Base-by-base conservation (phyloP, 148 eudicot genomes). In the Chenopodium berlandieri region DNA sequence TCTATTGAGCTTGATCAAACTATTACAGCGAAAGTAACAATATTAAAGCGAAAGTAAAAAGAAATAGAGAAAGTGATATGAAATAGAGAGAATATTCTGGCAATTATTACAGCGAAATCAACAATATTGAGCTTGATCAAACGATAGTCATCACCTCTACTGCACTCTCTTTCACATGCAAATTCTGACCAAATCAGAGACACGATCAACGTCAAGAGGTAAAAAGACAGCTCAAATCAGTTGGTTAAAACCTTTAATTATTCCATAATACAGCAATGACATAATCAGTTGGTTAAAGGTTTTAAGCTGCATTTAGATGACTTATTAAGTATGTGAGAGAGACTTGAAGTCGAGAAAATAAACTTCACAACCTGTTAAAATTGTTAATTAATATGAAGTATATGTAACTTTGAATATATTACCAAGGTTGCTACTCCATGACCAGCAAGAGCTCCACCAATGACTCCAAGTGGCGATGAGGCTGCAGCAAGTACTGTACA, bases 131-230 rank as follows among this genome's bases (percentile, higher is more conserved):
- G 95, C 85, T 92, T 94, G 85, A 96, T 90, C 90, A 96, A 85
- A 74, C 99, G 98, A 88, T 92, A 91, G 84, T 96, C 99, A 85
- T 96, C 99, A 67, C 99, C 99, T 84, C 95, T 86, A 92, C 99
- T 96, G 88, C 99, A 96, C 84, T 96, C 99, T 82, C 95, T 90
- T 86, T 94, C 99, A 87, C 99, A 96, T 16, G 90, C 88, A 78
- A 96, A 69, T 87, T 96, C 99, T 40, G 46, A 81, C 30, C 48
- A 71, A 20, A 80, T 17, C 19, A 71, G 9, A 47, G 65, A 64
- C 16, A 76, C 12, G 56, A 73, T 81, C 40, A 71, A 14, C 56
- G 32, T 10, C 66, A 54, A 64, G 25, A 47, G 7, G 50, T 25
- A 8, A 1, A 17, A 9, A 65, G 58, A 73, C 12, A 44, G 46